These are phyloP conservation scores for Ceratobasidium sp. DNA, from an alignment of 1,284 basidiomycete genomes.

Conservation along the genomic window DNA sequence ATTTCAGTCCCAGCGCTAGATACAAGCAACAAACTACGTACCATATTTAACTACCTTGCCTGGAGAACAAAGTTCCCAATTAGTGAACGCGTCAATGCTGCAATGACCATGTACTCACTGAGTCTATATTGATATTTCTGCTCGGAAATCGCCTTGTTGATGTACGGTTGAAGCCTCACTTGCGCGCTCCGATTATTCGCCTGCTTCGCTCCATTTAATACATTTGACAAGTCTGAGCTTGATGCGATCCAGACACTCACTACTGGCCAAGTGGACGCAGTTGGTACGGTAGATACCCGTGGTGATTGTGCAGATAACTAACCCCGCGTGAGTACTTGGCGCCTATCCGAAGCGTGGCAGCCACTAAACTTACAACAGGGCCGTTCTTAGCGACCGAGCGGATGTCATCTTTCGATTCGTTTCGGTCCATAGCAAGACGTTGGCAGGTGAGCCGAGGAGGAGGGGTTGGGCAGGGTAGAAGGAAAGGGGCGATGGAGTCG, in stretches of 20 bases:
- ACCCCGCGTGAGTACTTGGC: too few species aligned
- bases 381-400: slow-evolving; percentile 20
- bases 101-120: slow-evolving; percentile 6
- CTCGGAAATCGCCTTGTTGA: slow-evolving; percentile 29
- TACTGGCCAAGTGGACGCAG: neutral
- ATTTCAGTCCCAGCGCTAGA: neutral
- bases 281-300: too few species aligned
- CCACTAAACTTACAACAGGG: neutral
- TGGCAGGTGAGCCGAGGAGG: too few species aligned
- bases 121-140: slow-evolving; percentile 39
- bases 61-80: neutral
- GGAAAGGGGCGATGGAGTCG: too few species aligned
- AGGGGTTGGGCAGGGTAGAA: too few species aligned
- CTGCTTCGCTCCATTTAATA: slow-evolving; percentile 1
- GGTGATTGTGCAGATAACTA: too few species aligned
- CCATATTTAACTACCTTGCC: slow-evolving; percentile 37
- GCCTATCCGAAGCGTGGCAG: neutral
- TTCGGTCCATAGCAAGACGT: neutral
- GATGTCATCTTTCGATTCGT: slow-evolving; percentile 4
- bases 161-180: slow-evolving; percentile 35
- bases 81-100: neutral
- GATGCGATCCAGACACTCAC: neutral
- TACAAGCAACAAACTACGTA: neutral
- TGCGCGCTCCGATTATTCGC: slow-evolving; percentile 29
- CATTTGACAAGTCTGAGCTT: neutral